Base-by-base conservation (phyloP, 345 rosid species). In the Ricinus communis region DNA sequence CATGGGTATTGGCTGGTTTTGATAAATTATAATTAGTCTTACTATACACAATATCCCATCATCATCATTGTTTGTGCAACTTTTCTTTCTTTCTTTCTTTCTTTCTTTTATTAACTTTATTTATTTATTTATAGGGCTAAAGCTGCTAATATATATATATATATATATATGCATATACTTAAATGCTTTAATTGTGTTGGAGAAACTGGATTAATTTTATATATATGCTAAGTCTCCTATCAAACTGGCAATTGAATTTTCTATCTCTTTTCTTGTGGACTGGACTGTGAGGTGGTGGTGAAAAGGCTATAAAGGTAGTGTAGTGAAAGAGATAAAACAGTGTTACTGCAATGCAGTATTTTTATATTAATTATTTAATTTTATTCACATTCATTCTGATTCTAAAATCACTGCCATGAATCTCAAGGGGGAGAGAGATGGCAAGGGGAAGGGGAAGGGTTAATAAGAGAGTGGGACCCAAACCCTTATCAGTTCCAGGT, bases 401-500 rank as follows among this genome's bases (percentile, higher is more conserved):
- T 77, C 66, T 33, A 61, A 56, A 59, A 70, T 55, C 76, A 64
- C 75, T 76, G 74, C 77, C 68, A 79, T 71, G 80, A 76, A 78
- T 76, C 81, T 74, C 77, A 74, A 66, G 72, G n/a, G n/a, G n/a
- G n/a, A n/a, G n/a, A n/a, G n/a, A 6, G 6, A 33, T 33, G 38
- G 2, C 2, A 33, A 33, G 38, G 6, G 6, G 38, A 33, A 33
- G 6, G 38, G 38, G 38, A 62, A 33, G 67, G 18, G 43, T 72
- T 51, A 72, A 65, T 51, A 65, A n/a, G 2, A 24, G 81, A 13
- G 76, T 59, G 82, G 82, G 86, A 61, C 72, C 88, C 82, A 62
- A 71, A 28, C 15, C 71, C 78, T 83, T 82, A 85, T 82, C 82
- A 79, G 82, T 79, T 86, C 90, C 93, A 86, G 93, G 87, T 86